A percentile compares a stretch with the other conserved stretches of the same genome.
These are phyloP conservation scores for Pleurotus salmoneostramineus DNA, from an alignment of 768 basidiomycete species.

Conservation along the genomic window DNA sequence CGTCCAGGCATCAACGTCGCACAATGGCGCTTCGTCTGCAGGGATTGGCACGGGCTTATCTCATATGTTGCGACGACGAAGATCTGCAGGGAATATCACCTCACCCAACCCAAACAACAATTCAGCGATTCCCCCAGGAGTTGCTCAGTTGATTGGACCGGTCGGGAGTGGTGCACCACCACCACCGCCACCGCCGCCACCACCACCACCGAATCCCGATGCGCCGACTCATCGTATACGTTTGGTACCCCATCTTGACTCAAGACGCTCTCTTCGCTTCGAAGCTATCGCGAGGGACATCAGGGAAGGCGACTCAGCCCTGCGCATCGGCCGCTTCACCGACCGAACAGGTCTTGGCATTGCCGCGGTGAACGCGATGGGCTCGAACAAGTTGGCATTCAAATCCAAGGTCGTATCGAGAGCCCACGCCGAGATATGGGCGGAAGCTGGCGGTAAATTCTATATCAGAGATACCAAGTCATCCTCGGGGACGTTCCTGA, in stretches of 20 bases:
- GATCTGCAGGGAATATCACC: slow-evolving; percentile 56
- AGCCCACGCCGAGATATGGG: slow-evolving; percentile 94
- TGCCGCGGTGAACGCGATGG: slow-evolving; percentile 61
- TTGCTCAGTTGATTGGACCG: background rate
- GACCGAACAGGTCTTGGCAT: slow-evolving; percentile 72
- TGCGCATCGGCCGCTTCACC: slow-evolving; percentile 94
- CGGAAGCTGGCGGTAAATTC: slow-evolving; percentile 64
- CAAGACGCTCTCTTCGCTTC: slow-evolving; percentile 83
- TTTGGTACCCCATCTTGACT: slow-evolving; percentile 93
- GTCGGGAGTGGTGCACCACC: slow-evolving; percentile 4
- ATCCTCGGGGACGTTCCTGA: slow-evolving; percentile 90
- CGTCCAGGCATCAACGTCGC: slow-evolving; percentile 31
- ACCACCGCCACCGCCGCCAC: slow-evolving; percentile 11
- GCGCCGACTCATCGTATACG: slow-evolving; percentile 65
- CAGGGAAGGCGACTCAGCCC: slow-evolving; percentile 56
- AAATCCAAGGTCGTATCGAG: slow-evolving; percentile 93
- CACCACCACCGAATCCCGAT: slow-evolving; percentile 18
- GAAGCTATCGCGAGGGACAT: slow-evolving; percentile 91
- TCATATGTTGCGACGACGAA: slow-evolving; percentile 63
- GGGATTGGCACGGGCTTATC: slow-evolving; percentile 41
- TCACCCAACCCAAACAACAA: slow-evolving; percentile 16
- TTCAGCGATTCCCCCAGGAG: slow-evolving; percentile 5
- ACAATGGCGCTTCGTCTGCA: slow-evolving; percentile 19
- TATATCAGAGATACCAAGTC: slow-evolving; percentile 89
- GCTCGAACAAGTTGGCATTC: slow-evolving; percentile 88